Evolutionary conservation across 208 protist species (phyloP), one percentile per base, ranked within the genome.

Genomic region (Leishmania major): DNA sequence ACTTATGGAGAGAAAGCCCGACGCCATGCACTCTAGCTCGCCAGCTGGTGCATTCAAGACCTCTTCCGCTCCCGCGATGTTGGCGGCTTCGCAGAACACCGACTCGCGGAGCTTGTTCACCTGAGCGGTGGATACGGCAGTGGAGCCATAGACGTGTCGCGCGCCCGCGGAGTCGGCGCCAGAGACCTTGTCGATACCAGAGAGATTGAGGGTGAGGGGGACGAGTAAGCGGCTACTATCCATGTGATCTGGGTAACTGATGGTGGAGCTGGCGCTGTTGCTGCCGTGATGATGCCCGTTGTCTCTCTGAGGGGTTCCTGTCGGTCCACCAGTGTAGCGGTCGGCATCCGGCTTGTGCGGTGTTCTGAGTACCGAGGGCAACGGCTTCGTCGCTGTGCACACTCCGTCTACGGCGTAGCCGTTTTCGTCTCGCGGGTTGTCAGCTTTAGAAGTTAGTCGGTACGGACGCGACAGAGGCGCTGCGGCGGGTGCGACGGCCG

Each of bases 1-100:
- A 22, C 15, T 45, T 19, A 75, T 25, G 0, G 72, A 80, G n/a
- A 93, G 49, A 62, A 93, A 90, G 75, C 81, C 85, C 10, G 85
- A 86, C 1, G 80, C 81, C 2, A 90, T 75, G 55, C 81, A 84
- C 73, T 93, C 90, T 7, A 93, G 75, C 75, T 89, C 79, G 31
- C 90, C 90, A 1, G 7, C 55, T 3, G 81, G 72, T 31, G 43
- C 51, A 13, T 28, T 25, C 5, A 15, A 7, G 35, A 17, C 49
- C 25, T 81, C 76, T 47, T 81, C 80, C 22, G 75, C 76, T 17
- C 62, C 47, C 2, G 35, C 35, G 22, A 60, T 10, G 35, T 66
- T 22, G 8, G 49, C 55, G 5, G 19, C 35, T 13, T 78, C 59
- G 17, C 59, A 19, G 17, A 79, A 51, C 62, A 79, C 62, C 72